Conservation (phyloP, 305 asterid genomes). For the Plantago lanceolata region DNA sequence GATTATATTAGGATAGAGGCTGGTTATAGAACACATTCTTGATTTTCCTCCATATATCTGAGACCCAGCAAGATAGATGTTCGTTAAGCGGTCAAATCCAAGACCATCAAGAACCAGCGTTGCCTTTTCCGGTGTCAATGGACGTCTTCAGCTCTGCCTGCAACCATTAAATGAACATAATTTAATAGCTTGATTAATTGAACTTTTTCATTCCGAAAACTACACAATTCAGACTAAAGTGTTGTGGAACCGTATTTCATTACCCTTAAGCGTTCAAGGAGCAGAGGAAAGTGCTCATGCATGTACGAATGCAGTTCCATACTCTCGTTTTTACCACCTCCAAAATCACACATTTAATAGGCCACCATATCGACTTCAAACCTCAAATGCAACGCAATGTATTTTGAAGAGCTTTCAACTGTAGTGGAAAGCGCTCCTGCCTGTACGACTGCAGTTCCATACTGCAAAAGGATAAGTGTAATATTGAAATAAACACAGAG, state of each 20-base stretch:
- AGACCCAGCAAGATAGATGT: slow-evolving; percentile 86
- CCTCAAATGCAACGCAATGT: slow-evolving; percentile 85
- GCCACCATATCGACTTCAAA: slow-evolving; percentile 98
- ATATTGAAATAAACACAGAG: no score
- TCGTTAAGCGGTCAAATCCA: slow-evolving; percentile 57
- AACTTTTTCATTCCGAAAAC: neutral
- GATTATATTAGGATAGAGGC: slow-evolving; percentile 65
- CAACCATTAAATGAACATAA: slow-evolving; percentile 3
- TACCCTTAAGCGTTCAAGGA: slow-evolving; percentile 66
- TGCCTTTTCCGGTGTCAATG: slow-evolving; percentile 92
- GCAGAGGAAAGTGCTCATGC: slow-evolving; percentile 70
- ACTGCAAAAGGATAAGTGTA: no score
- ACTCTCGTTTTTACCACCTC: slow-evolving; percentile 74
- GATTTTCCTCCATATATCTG: slow-evolving; percentile 69
- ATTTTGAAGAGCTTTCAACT: slow-evolving; percentile 39
- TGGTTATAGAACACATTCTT: slow-evolving; percentile 57
- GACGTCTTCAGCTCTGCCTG: slow-evolving; percentile 76
- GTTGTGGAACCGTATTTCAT: slow-evolving; percentile 32
- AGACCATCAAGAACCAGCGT: slow-evolving; percentile 81
- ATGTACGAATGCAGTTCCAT: slow-evolving; percentile 67
- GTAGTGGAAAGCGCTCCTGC: no score
- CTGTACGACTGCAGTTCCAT: no score
- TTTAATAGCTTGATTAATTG: neutral
- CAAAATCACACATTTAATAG: slow-evolving; percentile 82
- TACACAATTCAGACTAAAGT: neutral